phyloP scores from a whole-genome alignment of 2,329 filamentous ascomycete species.

The Cytospora piceae region DNA sequence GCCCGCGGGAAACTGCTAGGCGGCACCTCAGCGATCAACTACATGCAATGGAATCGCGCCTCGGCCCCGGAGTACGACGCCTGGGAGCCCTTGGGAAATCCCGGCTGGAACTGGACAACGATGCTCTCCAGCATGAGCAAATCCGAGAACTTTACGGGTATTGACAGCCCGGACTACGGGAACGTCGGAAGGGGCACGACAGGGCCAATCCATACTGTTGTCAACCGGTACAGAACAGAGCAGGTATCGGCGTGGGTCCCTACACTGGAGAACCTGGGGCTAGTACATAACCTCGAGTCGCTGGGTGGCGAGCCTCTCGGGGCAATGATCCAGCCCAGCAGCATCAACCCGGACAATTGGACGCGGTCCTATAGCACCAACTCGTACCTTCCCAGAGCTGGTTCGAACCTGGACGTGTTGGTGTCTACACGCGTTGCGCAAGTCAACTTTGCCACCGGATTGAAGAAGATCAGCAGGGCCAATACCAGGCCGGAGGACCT shows the following conservation, averaged over 20 bases:
- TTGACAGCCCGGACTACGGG: conserved; percentile 25
- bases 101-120: conserved; percentile 32
- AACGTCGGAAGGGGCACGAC: conserved; percentile 28
- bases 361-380: conserved; percentile 52
- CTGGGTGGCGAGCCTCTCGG: conserved; percentile 55
- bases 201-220: conserved; percentile 35
- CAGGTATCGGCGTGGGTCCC: conserved; percentile 50
- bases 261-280: conserved; percentile 50
- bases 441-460: conserved; percentile 40
- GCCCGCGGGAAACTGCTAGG: conserved; percentile 37
- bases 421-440: conserved; percentile 43
- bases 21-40: conserved; percentile 25
- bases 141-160: conserved; percentile 34
- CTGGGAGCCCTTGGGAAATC: conserved; percentile 29
- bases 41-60: conserved; percentile 28
- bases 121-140: conserved; percentile 35
- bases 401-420: conserved; percentile 47
- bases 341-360: conserved; percentile 51
- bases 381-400: conserved; percentile 47
- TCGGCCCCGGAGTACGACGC: conserved; percentile 25
- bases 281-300: conserved; percentile 47
- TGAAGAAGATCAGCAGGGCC: conserved; percentile 20
- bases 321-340: conserved; percentile 53
- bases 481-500: conserved; percentile 32
- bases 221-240: conserved; percentile 48